phyloP scores from a whole-genome alignment of 768 basidiomycete genomes.

The Amanita pseudoporphyria region DNA sequence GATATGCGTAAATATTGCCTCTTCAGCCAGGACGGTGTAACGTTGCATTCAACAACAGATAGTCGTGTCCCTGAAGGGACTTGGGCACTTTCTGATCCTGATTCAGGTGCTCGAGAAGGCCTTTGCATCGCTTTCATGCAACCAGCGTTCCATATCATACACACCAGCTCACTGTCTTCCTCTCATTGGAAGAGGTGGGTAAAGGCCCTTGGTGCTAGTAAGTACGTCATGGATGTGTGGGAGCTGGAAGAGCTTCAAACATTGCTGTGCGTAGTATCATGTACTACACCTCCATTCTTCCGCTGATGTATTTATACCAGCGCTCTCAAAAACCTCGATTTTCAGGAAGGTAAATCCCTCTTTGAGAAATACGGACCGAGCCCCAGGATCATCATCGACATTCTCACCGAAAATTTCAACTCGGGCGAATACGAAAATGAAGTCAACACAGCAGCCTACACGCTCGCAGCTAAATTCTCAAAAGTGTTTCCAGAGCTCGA shows the following conservation, averaged over 20 bases:
- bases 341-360: slow-evolving; percentile 7
- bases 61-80: not conserved
- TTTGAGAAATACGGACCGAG: slow-evolving; percentile 9
- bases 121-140: not conserved
- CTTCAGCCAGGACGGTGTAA: not conserved
- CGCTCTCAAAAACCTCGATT: slow-evolving; percentile 3
- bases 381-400: slow-evolving; percentile 8
- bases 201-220: not conserved
- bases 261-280: slow-evolving; percentile 7
- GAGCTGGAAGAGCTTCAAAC: slow-evolving; percentile 3
- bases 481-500: slow-evolving; percentile 3
- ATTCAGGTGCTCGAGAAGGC: not conserved
- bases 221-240: slow-evolving; percentile 10
- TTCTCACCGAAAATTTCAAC: slow-evolving; percentile 1
- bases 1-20: slow-evolving; percentile 3
- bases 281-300: slow-evolving; percentile 3
- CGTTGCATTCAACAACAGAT: not conserved
- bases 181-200: slow-evolving; percentile 7
- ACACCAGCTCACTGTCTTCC: slow-evolving; percentile 7
- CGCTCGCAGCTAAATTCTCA: slow-evolving; percentile 1
- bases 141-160: not conserved
- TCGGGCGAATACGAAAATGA: slow-evolving; percentile 5
- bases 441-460: slow-evolving; percentile 4
- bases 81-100: slow-evolving; percentile 1
- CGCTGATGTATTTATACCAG: slow-evolving; percentile 8